Evolutionary conservation across 306 rosid genomes (phyloP), one percentile per base, ranked within the genome.

Genomic region (Vicia sativa): DNA sequence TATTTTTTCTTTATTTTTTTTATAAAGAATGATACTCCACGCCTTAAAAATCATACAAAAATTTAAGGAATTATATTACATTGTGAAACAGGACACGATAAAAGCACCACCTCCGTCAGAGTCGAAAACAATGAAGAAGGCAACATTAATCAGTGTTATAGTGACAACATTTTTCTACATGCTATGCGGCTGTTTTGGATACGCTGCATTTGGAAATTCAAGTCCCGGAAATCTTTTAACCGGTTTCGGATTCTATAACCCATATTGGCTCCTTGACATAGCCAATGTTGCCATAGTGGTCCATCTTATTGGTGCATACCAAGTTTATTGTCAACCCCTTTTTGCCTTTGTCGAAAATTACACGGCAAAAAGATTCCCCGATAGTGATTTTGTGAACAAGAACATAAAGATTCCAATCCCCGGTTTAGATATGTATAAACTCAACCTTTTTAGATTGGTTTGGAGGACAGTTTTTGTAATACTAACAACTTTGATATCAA

Each of bases 261-360:
- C 96, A 1, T 87, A 13, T 25, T 82, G 96, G 96, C 91, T 90
- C 7, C 55, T 90, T 10, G 95, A 90, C 89, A 85, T 90, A 19
- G 96, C 96, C 63, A 90, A 90, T 52, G 85, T 78, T 12, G 89
- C 95, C 71, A 87, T 90, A 14, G 95, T 90, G 3, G 53, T 90
- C 71, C 96, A 90, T 84, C 95, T 90, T 35, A 75, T 87, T 52
- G 96, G 96, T 50, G 92, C 96, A 46, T 90, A 80, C 86, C 96
- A 90, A 71, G 96, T 87, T 48, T 87, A 74, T 62, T 72, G 77
- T 65, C 96, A 90, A 37, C 96, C 96, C 81, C 73, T 90, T 23
- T 90, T 81, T 3, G 85, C 89, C 16, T 85, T 90, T 29, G n/a
- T 90, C 6, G 96, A 90, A 59, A 87, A 76, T 55, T 4, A 65